Percentiles rank a stretch among this genome's conserved stretches.
phyloP scores from a whole-genome alignment of 305 asterid species.

The Solanum hybrid region DNA sequence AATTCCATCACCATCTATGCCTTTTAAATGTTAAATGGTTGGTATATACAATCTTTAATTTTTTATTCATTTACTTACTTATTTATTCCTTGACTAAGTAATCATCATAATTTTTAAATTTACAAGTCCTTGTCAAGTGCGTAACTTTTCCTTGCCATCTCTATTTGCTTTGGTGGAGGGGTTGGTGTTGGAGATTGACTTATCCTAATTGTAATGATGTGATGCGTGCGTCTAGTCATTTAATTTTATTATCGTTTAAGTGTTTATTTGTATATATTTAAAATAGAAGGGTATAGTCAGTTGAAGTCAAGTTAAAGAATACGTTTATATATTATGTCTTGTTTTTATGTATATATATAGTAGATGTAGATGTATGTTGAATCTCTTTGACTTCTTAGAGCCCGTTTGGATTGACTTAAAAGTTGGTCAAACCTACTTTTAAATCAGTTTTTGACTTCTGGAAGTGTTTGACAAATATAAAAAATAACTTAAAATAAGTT shows the following conservation, averaged over 20 bases:
- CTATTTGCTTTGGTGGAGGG: neutral
- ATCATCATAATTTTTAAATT: neutral
- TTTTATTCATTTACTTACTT: neutral
- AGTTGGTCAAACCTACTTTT: too few species aligned
- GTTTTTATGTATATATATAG: too few species aligned
- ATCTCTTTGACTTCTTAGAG: neutral
- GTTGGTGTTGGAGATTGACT: neutral
- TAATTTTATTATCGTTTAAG: too few species aligned
- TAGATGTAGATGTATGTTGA: neutral
- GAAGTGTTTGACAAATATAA: too few species aligned
- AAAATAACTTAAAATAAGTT: too few species aligned
- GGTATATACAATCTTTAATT: neutral
- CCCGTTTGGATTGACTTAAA: too few species aligned
- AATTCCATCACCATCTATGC: neutral
- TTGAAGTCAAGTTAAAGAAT: too few species aligned
- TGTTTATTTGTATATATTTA: too few species aligned
- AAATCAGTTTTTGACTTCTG: too few species aligned
- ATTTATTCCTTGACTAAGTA: neutral
- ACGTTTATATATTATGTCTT: too few species aligned
- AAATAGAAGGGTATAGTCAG: rapidly evolving
- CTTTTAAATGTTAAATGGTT: neutral
- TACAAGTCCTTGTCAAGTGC: neutral
- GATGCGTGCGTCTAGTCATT: rapidly evolving
- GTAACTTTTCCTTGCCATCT: neutral
- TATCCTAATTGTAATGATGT: neutral